Percentiles rank a stretch among this genome's conserved stretches.
Evolutionary conservation across 2,329 filamentous ascomycete species (phyloP).

Genomic region (Clarireedia sp.): DNA sequence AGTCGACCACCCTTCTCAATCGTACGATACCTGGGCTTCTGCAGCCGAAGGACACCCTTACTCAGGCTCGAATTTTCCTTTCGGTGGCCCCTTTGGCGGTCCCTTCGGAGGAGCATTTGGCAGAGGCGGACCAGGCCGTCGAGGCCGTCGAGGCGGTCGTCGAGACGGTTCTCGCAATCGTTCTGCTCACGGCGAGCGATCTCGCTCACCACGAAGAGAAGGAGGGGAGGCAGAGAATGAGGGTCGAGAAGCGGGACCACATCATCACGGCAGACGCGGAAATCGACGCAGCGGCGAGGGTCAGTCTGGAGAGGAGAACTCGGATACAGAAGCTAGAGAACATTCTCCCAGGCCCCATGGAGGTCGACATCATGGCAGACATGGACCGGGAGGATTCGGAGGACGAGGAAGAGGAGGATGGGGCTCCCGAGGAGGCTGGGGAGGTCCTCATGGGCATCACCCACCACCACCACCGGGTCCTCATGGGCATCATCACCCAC

Average conservation of each 20-base stretch:
- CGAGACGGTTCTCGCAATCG: conserved; percentile 6
- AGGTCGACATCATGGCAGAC: conserved; percentile 6
- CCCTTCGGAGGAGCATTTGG: not conserved
- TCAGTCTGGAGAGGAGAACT: conserved; percentile 8
- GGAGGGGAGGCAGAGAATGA: conserved; percentile 15
- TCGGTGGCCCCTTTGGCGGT: not conserved
- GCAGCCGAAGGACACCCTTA: conserved; percentile 15
- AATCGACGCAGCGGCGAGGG: conserved; percentile 1
- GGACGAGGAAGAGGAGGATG: conserved; percentile 14
- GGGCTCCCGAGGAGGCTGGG: conserved; percentile 5
- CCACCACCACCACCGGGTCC: too few relatives aligned
- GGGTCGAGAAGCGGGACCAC: conserved; percentile 9
- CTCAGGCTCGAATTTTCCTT: conserved; percentile 2
- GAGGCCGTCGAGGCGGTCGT: conserved; percentile 17
- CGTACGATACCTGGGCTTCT: conserved; percentile 9
- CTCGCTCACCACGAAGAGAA: conserved; percentile 16
- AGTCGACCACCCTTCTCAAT: conserved; percentile 23
- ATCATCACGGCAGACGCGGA: conserved; percentile 23
- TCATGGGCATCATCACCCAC: conserved; percentile 14
- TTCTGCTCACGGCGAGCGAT: conserved; percentile 1
- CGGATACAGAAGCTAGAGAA: conserved; percentile 2
- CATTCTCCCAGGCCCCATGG: not conserved
- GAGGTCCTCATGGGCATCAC: conserved; percentile 10
- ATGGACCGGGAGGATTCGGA: conserved; percentile 12
- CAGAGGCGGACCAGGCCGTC: conserved; percentile 12